phyloP scores from a whole-genome alignment of 2,329 filamentous ascomycete genomes.

The Aschersonia sp. region DNA sequence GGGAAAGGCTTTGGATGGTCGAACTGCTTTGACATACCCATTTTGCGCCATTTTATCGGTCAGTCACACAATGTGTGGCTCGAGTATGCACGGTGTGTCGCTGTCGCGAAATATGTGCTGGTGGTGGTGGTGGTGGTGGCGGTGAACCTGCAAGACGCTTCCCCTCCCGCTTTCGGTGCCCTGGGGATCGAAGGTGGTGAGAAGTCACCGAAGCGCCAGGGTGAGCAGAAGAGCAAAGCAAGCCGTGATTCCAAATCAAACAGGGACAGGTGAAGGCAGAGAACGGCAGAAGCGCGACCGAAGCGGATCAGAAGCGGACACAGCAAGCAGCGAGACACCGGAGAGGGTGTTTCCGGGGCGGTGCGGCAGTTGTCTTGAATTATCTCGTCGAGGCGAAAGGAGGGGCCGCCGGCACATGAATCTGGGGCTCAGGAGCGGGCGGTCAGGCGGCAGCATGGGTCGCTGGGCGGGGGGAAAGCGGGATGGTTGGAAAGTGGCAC shows the following conservation, averaged over 20 bases:
- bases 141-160: not conserved
- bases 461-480: not conserved
- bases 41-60: constrained; percentile 19
- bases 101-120: not conserved
- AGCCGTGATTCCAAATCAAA: not conserved
- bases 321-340: not conserved
- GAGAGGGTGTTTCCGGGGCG: too few species aligned
- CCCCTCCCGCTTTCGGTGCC: not conserved
- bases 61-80: not conserved
- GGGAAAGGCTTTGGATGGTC: not conserved
- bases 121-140: too few species aligned
- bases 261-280: not conserved
- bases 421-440: constrained; percentile 2
- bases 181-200: not conserved
- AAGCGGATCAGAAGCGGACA: not conserved
- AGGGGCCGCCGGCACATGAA: constrained; percentile 4
- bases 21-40: constrained; percentile 9
- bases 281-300: not conserved
- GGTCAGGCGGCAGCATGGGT: not conserved
- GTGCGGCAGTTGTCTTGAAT: not conserved
- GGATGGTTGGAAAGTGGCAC: not conserved
- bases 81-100: not conserved
- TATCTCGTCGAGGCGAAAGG: constrained; percentile 1
- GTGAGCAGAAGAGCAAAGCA: not conserved
- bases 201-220: not conserved